A percentile compares a stretch with the other conserved stretches of the same genome.
Evolutionary conservation across 116 monocot species (phyloP).

Genomic region (Phalaenopsis hybrid): DNA sequence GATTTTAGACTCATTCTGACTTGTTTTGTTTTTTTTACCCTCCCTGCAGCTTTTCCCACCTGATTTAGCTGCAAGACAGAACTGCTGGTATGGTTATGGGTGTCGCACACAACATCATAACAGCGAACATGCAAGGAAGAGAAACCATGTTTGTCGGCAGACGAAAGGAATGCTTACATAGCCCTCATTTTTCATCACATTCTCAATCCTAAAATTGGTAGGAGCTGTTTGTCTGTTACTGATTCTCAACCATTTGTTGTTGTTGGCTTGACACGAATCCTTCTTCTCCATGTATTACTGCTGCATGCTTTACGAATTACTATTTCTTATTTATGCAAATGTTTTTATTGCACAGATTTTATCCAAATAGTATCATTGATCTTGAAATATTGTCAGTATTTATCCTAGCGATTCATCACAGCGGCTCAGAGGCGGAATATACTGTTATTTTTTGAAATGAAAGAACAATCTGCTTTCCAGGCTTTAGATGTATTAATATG

Average conservation of each 20-base stretch:
- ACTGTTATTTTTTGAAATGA: no score
- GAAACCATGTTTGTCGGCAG: constrained; percentile 92
- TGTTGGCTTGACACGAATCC: not conserved
- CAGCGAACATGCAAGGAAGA: constrained; percentile 62
- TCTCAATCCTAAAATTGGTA: not conserved
- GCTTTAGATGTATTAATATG: no score
- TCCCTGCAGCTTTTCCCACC: constrained; percentile 50
- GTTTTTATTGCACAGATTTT: no score
- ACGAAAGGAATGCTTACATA: constrained; percentile 24
- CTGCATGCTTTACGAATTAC: not conserved
- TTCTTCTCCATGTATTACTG: not conserved
- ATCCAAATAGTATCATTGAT: no score
- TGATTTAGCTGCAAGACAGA: constrained; percentile 47
- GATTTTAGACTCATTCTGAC: not conserved
- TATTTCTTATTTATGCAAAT: not conserved
- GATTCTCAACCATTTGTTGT: no score
- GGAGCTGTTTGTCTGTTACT: no score
- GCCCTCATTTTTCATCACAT: not conserved
- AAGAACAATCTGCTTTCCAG: no score
- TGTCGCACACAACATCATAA: constrained; percentile 90
- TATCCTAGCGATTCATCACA: no score
- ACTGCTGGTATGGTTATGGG: constrained; percentile 91
- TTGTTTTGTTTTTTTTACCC: not conserved
- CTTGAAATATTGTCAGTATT: no score
- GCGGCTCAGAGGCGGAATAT: no score